Conservation (phyloP, 257 asterid genomes). For the Solanum gandarillasii region DNA sequence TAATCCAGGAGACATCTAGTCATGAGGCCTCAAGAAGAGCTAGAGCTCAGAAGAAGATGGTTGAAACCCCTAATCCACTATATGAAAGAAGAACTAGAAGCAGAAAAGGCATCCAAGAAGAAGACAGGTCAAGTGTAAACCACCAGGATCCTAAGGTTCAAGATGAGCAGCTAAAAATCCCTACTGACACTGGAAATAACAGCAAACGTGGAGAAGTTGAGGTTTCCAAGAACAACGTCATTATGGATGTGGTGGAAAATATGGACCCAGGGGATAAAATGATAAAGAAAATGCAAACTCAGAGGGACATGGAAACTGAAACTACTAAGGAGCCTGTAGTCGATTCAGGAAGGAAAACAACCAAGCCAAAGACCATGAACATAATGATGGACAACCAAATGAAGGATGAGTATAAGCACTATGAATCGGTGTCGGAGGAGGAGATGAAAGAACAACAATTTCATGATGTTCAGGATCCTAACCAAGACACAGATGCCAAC, state of each 20-base stretch:
- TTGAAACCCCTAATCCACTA: background rate
- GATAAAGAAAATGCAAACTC: too few relatives aligned
- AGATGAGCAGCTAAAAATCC: background rate
- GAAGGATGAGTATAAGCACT: background rate
- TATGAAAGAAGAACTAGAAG: background rate
- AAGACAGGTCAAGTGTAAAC: background rate
- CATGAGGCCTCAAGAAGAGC: background rate
- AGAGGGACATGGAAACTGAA: too few relatives aligned
- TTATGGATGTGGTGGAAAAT: background rate
- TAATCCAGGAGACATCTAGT: background rate
- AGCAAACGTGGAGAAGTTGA: background rate
- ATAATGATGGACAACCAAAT: background rate
- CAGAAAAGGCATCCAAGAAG: too few relatives aligned
- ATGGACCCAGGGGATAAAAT: background rate
- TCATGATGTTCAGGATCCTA: background rate
- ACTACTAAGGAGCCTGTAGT: too few relatives aligned
- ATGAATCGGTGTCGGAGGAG: background rate
- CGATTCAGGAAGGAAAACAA: background rate
- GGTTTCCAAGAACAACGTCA: too few relatives aligned
- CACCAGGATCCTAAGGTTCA: background rate
- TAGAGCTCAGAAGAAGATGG: background rate
- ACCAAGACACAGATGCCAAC: background rate
- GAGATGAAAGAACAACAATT: background rate
- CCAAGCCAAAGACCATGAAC: rapidly evolving
- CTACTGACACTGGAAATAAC: too few relatives aligned